These are phyloP conservation scores for Ophiocordyceps camponoti-floridani DNA, from an alignment of 2,329 filamentous ascomycete genomes.

Conservation along the genomic window DNA sequence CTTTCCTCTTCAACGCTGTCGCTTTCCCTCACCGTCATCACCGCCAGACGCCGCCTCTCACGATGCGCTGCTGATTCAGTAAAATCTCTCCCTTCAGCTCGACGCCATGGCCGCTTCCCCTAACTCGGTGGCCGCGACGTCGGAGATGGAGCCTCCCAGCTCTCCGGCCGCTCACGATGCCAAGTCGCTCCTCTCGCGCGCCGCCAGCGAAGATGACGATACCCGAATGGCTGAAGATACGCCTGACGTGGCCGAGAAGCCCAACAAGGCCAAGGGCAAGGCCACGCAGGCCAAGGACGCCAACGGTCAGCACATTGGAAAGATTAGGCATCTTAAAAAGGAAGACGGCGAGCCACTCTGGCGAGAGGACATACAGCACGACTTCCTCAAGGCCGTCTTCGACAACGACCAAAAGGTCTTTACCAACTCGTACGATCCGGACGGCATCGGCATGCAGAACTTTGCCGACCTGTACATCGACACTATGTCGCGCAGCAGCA, in stretches of 20 bases:
- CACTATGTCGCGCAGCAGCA: slow-evolving; percentile 95
- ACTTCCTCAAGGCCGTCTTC: slow-evolving; percentile 67
- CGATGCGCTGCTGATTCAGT: not conserved
- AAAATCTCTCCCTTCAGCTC: not conserved
- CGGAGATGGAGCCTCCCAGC: slow-evolving; percentile 26
- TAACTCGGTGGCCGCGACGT: slow-evolving; percentile 21
- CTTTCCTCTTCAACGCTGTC: not conserved
- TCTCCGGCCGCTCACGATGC: slow-evolving; percentile 23
- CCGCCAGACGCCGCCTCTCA: not conserved
- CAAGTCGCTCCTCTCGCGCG: slow-evolving; percentile 28
- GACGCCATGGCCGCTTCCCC: slow-evolving; percentile 21
- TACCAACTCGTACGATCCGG: slow-evolving; percentile 70
- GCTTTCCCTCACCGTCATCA: not conserved
- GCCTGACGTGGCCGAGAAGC: slow-evolving; percentile 24
- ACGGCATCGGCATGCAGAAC: slow-evolving; percentile 42
- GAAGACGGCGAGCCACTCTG: slow-evolving; percentile 76
- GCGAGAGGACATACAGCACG: slow-evolving; percentile 76
- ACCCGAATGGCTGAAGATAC: slow-evolving; percentile 22
- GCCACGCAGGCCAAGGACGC: slow-evolving; percentile 15
- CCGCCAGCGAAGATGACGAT: slow-evolving; percentile 28
- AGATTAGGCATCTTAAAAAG: slow-evolving; percentile 75
- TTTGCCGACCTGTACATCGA: slow-evolving; percentile 98
- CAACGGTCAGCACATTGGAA: slow-evolving; percentile 31
- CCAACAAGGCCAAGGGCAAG: slow-evolving; percentile 17
- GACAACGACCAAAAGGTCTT: slow-evolving; percentile 61